Percentiles rank a stretch among this genome's conserved stretches.
phyloP scores from a whole-genome alignment of 164 flowering plant species.

The Dillenia suffruticosa region DNA sequence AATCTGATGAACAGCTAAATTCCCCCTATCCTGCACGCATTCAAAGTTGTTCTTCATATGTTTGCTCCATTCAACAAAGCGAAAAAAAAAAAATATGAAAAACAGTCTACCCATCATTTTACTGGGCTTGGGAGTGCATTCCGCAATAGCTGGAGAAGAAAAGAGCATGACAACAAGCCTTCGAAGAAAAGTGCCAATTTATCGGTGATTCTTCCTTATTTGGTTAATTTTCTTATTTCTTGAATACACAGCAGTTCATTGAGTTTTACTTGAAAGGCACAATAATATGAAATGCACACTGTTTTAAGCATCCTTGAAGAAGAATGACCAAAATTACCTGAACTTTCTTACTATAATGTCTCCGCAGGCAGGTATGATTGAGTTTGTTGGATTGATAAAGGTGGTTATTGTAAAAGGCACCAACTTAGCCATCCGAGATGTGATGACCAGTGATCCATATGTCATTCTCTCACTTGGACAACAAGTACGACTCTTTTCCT shows the following conservation, averaged over 20 bases:
- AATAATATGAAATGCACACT: no score
- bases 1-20: conserved; percentile 15
- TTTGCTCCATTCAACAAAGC: conserved; percentile 9
- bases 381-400: conserved; percentile 86
- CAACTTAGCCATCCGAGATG: conserved; percentile 76
- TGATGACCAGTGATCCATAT: conserved; percentile 91
- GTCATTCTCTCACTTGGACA: conserved; percentile 81
- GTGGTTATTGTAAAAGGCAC: conserved; percentile 88
- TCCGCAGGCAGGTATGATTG: conserved; percentile 87
- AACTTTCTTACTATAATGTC: not conserved
- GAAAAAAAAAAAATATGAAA: conserved; percentile 53
- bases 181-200: conserved; percentile 40
- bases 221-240: not conserved
- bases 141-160: conserved; percentile 83
- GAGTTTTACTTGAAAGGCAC: not conserved
- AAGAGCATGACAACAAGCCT: conserved; percentile 41
- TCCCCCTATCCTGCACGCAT: conserved; percentile 36
- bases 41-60: conserved; percentile 15
- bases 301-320: no score
- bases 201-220: conserved; percentile 31
- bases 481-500: conserved; percentile 51
- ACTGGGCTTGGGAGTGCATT: conserved; percentile 64
- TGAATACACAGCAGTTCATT: not conserved
- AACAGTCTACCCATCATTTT: conserved; percentile 45
- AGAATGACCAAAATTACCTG: no score